Evolutionary conservation across 345 rosid genomes (phyloP).

Genomic region (Dipteronia sinensis): DNA sequence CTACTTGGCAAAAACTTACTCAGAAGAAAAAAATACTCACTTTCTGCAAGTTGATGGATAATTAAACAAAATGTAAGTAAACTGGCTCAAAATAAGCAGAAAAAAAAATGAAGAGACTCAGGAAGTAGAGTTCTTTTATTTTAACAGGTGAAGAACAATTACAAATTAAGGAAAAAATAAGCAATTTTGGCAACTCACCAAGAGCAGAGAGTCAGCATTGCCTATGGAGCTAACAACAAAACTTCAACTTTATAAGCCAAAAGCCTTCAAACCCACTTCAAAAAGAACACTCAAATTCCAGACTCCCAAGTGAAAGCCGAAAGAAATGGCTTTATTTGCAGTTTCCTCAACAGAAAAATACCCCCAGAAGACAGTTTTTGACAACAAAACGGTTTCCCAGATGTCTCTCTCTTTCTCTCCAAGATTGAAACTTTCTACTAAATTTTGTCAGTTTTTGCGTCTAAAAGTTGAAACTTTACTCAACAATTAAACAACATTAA

Average conservation of each 20-base stretch:
- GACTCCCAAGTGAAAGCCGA: conserved; percentile 29
- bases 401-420: conserved; percentile 7
- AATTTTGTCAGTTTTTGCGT: conserved; percentile 27
- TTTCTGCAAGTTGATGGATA: neutral
- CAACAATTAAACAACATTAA: conserved; percentile 1
- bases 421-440: conserved; percentile 21
- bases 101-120: neutral
- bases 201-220: conserved; percentile 42
- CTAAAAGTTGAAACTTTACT: conserved; percentile 24
- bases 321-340: conserved; percentile 29
- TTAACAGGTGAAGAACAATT: neutral
- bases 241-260: conserved; percentile 17
- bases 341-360: conserved; percentile 24
- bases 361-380: conserved; percentile 29
- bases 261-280: conserved; percentile 31
- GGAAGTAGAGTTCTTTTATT: neutral
- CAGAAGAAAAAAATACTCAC: neutral
- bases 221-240: conserved; percentile 28
- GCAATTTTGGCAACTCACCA: conserved; percentile 36
- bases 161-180: conserved; percentile 11
- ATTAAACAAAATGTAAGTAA: conserved; percentile 8
- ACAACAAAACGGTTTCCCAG: neutral
- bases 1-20: conserved; percentile 3
- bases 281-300: conserved; percentile 34
- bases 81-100: conserved; percentile 3